Evolutionary conservation across 805 yeast species (phyloP), one percentile per base, ranked within the genome.

Genomic region (Ogataea wickerhamii): DNA sequence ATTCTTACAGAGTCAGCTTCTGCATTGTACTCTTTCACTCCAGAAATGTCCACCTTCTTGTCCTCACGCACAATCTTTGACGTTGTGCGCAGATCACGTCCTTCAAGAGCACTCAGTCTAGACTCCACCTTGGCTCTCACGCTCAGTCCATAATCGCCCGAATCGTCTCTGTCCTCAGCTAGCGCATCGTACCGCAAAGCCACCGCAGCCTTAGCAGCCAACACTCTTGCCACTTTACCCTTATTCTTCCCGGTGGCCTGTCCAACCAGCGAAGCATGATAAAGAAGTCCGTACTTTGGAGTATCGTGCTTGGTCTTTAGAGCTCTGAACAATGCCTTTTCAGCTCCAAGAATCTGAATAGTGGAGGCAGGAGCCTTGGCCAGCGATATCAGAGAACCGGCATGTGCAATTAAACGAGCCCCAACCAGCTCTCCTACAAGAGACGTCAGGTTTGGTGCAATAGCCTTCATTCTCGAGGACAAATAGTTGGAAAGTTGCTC

Each of bases 321-420:
- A 47, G 98, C 98, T 73, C 98, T 83, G 78, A 93, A 93, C 45
- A 93, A 74, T 29, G 98, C 98, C 78, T 93, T 93, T 73, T 93
- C 98, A 49, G 98, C 98, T 67, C 98, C 98, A 63, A 93, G 76
- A 52, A 93, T 91, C 75, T 93, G 98, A 49, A 93, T 83, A 41
- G 98, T 93, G 17, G 98, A 93, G 46, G 98, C 98, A 52, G 98
- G 98, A 34, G 97, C 94, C 73, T 93, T 93, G 52, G 98, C 95
- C 56, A 93, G 75, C 42, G 95, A 87, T 56, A 89, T 82, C 56
- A 93, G 73, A 52, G 96, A 86, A 58, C 98, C 98, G 37, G 98
- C 82, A 65, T 93, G 98, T 29, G 98, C 93, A 63, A 93, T 93
- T 62, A 93, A 77, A 70, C 98, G 80, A 45, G 98, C 98, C 68